A percentile compares a stretch with the other conserved stretches of the same genome.
Conservation (phyloP, 768 basidiomycete species). For the Auriscalpium orientale region DNA sequence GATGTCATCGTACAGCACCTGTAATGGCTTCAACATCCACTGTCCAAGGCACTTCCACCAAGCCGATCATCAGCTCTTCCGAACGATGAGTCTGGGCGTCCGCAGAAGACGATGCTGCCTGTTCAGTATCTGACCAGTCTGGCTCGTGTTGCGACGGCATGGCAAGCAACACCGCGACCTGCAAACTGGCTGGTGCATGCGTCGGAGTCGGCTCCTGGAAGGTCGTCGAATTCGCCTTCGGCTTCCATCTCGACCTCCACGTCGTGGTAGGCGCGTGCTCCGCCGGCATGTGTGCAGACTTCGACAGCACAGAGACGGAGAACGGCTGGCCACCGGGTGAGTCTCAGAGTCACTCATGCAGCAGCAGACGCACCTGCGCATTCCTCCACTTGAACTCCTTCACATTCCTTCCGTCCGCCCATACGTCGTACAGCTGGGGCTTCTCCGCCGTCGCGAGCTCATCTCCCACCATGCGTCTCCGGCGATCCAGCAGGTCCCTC, state of each 20-base stretch:
- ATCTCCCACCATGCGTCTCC: background rate
- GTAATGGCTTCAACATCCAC: background rate
- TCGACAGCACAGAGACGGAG: conserved; percentile 1
- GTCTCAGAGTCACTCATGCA: background rate
- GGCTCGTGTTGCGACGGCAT: conserved; percentile 10
- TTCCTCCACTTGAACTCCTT: conserved; percentile 1
- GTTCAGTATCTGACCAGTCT: too few relatives aligned
- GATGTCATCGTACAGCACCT: background rate
- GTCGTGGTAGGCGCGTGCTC: too few relatives aligned
- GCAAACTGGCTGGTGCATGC: background rate
- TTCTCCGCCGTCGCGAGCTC: background rate
- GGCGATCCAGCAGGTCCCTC: background rate
- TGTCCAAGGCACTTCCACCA: conserved; percentile 6
- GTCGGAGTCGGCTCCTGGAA: background rate
- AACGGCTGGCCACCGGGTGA: background rate
- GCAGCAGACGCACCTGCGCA: background rate
- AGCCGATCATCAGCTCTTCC: conserved; percentile 5
- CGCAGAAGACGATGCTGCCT: background rate
- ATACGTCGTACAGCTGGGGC: conserved; percentile 11
- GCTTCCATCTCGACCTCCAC: background rate
- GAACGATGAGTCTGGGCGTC: background rate
- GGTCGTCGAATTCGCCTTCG: background rate
- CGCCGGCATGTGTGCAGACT: background rate
- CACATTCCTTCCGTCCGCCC: background rate
- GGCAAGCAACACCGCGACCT: conserved; percentile 10